These are phyloP conservation scores for Angomonas deanei DNA, from an alignment of 208 protist species.

Conservation along the genomic window DNA sequence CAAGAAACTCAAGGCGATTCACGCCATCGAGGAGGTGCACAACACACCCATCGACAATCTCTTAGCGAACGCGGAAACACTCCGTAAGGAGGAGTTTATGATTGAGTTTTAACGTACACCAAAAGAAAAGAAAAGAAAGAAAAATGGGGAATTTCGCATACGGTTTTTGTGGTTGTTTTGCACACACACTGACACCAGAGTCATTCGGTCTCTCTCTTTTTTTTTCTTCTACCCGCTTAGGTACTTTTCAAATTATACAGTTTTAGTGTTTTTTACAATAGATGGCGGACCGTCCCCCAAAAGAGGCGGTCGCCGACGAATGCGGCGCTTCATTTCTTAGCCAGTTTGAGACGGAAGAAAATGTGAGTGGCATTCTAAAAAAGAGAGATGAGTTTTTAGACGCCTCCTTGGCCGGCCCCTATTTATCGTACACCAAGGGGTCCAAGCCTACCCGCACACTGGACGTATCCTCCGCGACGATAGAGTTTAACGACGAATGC, in stretches of 20 bases:
- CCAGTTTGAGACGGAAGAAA: background rate
- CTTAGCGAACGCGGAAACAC: background rate
- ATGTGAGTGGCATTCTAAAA: background rate
- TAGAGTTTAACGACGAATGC: background rate
- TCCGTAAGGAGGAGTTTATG: conserved; percentile 20
- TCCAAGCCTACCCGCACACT: background rate
- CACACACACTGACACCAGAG: too few species aligned
- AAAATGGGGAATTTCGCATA: too few species aligned
- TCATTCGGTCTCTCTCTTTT: too few species aligned
- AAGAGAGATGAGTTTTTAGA: background rate
- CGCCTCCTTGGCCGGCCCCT: conserved; percentile 3
- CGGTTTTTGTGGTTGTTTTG: too few species aligned
- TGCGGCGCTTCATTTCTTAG: too few species aligned
- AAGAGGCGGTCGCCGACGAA: too few species aligned
- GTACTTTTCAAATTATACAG: too few species aligned
- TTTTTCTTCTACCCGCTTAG: too few species aligned
- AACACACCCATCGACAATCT: background rate
- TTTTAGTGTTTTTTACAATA: too few species aligned
- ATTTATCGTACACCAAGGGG: background rate
- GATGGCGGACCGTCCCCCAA: too few species aligned
- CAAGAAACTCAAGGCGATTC: conserved; percentile 2
- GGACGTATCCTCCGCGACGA: background rate
- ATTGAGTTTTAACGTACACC: conserved; percentile 14
- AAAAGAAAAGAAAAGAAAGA: too few species aligned
- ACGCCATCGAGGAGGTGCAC: background rate